Conservation (phyloP, 2,329 filamentous ascomycete genomes). For the Fusarium concolor region DNA sequence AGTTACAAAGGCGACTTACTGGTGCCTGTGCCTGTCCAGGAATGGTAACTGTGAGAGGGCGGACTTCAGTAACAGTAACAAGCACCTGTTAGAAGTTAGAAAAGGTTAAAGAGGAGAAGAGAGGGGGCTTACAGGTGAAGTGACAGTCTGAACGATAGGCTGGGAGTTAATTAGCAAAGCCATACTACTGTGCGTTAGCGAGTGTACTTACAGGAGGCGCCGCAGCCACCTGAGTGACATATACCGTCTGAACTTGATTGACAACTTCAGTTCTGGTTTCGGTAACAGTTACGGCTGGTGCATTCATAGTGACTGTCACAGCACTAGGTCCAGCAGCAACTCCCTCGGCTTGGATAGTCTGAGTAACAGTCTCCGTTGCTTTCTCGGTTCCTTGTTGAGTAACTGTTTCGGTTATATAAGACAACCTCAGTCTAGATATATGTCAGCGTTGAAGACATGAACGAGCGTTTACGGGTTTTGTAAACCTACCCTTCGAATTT, state of each 20-base stretch:
- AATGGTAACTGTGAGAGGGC: conserved; percentile 30
- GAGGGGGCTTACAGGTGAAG: conserved; percentile 10
- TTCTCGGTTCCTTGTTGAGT: conserved; percentile 38
- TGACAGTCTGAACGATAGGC: conserved; percentile 31
- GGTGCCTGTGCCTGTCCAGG: conserved; percentile 32
- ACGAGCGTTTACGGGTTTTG: neutral
- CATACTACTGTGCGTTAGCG: neutral
- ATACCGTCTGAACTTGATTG: conserved; percentile 34
- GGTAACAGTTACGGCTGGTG: conserved; percentile 25
- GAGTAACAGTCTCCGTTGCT: conserved; percentile 23
- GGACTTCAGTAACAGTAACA: conserved; percentile 34
- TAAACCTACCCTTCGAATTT: conserved; percentile 44
- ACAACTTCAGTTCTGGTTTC: conserved; percentile 23
- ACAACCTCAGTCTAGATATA: conserved; percentile 38
- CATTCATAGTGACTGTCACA: conserved; percentile 38
- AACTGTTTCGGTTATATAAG: conserved; percentile 43
- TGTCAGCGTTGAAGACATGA: conserved; percentile 1
- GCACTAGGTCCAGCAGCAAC: neutral
- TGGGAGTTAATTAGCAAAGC: neutral
- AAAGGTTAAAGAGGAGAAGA: no score
- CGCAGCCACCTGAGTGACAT: conserved; percentile 26
- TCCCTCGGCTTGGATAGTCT: conserved; percentile 15
- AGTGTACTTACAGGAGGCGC: conserved; percentile 29
- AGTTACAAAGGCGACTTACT: conserved; percentile 19
- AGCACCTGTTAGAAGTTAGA: conserved; percentile 9